phyloP scores from a whole-genome alignment of 257 asterid genomes.

The Capsicum baccatum region DNA sequence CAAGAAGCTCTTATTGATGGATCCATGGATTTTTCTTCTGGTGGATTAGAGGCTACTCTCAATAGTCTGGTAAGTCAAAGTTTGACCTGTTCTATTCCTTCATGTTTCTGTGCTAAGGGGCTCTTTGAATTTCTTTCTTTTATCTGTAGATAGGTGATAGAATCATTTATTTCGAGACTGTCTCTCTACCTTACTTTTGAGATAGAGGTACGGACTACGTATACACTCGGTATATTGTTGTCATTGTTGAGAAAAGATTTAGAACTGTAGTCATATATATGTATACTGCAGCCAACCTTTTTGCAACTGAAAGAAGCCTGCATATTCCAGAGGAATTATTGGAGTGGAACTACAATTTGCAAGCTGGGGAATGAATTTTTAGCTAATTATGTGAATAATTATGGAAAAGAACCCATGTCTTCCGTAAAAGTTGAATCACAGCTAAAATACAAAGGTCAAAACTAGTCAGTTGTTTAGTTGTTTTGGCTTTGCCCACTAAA shows the following conservation, averaged over 20 bases:
- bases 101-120: not conserved
- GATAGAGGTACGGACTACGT: too few species aligned
- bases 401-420: too few species aligned
- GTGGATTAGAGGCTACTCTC: slow-evolving; percentile 57
- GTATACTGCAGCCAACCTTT: not conserved
- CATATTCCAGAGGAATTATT: not conserved
- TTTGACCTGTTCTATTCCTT: not conserved
- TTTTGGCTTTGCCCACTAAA: not conserved
- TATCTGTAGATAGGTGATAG: not conserved
- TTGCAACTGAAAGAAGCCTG: not conserved
- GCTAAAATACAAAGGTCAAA: not conserved
- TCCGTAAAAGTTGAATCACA: not conserved
- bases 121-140: not conserved
- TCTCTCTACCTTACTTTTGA: too few species aligned
- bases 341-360: not conserved
- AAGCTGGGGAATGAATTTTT: not conserved
- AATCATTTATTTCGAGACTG: too few species aligned
- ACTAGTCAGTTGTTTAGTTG: not conserved
- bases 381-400: too few species aligned
- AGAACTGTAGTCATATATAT: not conserved
- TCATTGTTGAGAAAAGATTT: not conserved
- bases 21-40: slow-evolving; percentile 34
- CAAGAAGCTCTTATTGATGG: slow-evolving; percentile 54
- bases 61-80: slow-evolving; percentile 55
- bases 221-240: too few species aligned